A percentile compares a stretch with the other conserved stretches of the same genome.
phyloP scores from a whole-genome alignment of 2,329 filamentous ascomycete genomes.

The Fusarium sp. region DNA sequence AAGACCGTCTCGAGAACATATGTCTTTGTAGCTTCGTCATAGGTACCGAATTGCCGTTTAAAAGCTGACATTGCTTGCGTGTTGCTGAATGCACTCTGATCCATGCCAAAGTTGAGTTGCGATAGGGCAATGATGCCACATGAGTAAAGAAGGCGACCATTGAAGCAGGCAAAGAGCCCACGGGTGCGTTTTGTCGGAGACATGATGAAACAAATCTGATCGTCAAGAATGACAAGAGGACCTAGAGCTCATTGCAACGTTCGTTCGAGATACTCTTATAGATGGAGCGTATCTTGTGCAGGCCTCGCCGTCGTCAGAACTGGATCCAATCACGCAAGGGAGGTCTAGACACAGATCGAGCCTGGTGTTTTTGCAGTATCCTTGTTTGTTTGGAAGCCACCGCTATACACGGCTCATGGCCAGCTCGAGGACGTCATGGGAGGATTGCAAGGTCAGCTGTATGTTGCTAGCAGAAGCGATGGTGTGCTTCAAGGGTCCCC shows the following conservation, averaged over 20 bases:
- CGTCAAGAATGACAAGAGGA: neutral
- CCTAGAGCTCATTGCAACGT: neutral
- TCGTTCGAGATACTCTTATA: neutral
- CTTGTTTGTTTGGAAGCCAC: neutral
- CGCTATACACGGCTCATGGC: neutral
- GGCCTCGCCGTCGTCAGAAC: slow-evolving; percentile 1
- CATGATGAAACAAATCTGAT: neutral
- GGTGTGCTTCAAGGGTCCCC: neutral
- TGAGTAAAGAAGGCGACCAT: slow-evolving; percentile 17
- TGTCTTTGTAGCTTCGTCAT: slow-evolving; percentile 34
- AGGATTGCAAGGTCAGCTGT: no score
- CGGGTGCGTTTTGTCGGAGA: neutral
- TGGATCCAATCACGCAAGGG: slow-evolving; percentile 5
- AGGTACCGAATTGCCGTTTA: slow-evolving; percentile 46
- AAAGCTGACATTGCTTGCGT: slow-evolving; percentile 55
- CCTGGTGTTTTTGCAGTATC: neutral
- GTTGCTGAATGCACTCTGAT: slow-evolving; percentile 52
- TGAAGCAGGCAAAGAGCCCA: slow-evolving; percentile 5
- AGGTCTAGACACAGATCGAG: slow-evolving; percentile 8
- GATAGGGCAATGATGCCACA: slow-evolving; percentile 50
- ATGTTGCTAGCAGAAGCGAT: neutral
- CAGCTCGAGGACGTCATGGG: neutral
- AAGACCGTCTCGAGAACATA: slow-evolving; percentile 39
- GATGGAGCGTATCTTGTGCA: neutral
- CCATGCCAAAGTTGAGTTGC: slow-evolving; percentile 55